Conservation (phyloP, 352 stramenopile genomes). For the Pythium phragmitis region DNA sequence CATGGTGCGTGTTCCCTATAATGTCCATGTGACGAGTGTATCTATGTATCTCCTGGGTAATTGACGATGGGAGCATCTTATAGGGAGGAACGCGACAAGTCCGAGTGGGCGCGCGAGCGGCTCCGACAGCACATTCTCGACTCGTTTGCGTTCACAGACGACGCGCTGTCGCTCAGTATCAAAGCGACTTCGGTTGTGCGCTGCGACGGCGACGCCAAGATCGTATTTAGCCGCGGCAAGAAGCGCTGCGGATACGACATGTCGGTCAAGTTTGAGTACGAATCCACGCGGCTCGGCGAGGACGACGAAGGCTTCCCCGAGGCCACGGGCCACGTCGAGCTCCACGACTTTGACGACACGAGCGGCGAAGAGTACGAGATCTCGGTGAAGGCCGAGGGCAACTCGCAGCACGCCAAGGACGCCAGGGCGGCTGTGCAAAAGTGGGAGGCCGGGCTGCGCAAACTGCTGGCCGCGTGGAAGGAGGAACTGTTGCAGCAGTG, state of each 20-base stretch:
- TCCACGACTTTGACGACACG: constrained; percentile 87
- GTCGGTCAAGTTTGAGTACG: constrained; percentile 79
- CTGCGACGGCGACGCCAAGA: constrained; percentile 82
- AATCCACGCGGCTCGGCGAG: constrained; percentile 35
- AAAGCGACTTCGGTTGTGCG: constrained; percentile 59
- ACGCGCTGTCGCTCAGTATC: constrained; percentile 44
- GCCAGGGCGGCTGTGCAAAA: constrained; percentile 59
- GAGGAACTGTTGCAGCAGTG: constrained; percentile 78
- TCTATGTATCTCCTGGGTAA: background rate
- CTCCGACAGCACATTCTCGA: constrained; percentile 71
- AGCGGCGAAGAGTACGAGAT: constrained; percentile 81
- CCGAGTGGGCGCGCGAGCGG: constrained; percentile 68
- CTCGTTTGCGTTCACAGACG: constrained; percentile 58
- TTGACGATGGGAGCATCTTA: too few relatives aligned
- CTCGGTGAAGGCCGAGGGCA: constrained; percentile 47
- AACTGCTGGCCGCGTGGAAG: constrained; percentile 74
- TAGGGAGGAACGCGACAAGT: constrained; percentile 85
- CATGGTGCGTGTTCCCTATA: constrained; percentile 46
- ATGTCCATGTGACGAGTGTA: background rate
- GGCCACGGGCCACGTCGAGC: constrained; percentile 65
- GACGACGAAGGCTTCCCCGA: constrained; percentile 44
- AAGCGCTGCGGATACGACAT: constrained; percentile 87
- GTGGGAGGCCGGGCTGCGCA: constrained; percentile 60
- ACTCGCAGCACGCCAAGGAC: constrained; percentile 43
- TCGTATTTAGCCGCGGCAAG: constrained; percentile 83